Base-by-base conservation (phyloP, 2,329 filamentous ascomycete genomes). In the Alternaria triticina region DNA sequence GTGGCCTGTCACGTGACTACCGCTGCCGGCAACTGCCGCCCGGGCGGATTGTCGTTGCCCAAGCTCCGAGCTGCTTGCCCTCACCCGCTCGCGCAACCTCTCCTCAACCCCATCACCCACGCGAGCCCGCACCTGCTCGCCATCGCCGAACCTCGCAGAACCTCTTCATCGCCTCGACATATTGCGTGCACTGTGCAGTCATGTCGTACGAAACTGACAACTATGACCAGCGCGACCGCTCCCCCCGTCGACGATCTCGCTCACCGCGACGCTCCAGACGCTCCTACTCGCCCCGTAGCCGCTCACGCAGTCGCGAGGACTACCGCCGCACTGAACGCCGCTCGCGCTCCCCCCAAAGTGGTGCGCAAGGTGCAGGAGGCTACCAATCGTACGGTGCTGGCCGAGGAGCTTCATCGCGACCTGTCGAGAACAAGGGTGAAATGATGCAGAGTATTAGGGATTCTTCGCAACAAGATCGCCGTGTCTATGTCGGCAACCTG, bases 401-500 rank as follows among this genome's bases (percentile, higher is more conserved):
- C 90, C 82, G 81, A 65, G 77, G 74, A 71, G 74, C 74, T 55
- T 74, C 78, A 59, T 69, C 68, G 68, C 90, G 94, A 82, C 90
- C 89, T 62, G 92, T 89, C 83, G 95, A 98, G 82, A 91, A 91
- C 76, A 94, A 96, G 83, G 94, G 97, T 83, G 91, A 94, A 81
- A 97, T 97, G 93, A 96, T 98, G 93, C 91, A 90, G 83, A 94
- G 89, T 79, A 91, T 97, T 75, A 91, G 94, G 79, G 96, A 98
- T 79, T 91, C 92, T 49, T 98, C 96, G 66, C 96, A 98, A 82
- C 96, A 99, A 84, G 96, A 99, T 87, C 95, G 96, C 79, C 94
- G 96, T 72, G 96, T 99, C 88, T 99, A 99, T 82, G 96, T 99
- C 81, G 96, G 96, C 83, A 99, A 99, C 81, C 88, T 99, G 74